phyloP scores from a whole-genome alignment of 176 grass and related monocot species.

The Ensete glaucum region DNA sequence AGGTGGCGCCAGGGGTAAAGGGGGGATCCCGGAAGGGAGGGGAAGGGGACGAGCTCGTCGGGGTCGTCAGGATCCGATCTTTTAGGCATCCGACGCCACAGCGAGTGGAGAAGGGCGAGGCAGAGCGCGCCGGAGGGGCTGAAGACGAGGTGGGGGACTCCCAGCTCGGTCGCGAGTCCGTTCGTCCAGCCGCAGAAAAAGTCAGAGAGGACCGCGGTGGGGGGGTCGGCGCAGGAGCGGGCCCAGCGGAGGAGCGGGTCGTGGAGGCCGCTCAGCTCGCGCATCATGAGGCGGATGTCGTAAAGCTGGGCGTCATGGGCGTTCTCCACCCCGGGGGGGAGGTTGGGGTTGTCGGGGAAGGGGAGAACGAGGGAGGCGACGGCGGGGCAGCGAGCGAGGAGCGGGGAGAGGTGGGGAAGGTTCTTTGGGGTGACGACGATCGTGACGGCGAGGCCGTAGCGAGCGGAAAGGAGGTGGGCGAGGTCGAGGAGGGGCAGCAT shows the following conservation, averaged over 20 bases:
- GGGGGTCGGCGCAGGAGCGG: constrained; percentile 13
- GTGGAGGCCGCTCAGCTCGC: constrained; percentile 19
- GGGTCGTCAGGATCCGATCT: background rate
- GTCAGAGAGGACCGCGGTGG: constrained; percentile 33
- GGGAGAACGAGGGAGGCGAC: constrained; percentile 3
- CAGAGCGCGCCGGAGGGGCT: background rate
- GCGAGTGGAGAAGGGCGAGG: background rate
- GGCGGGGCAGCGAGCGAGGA: constrained; percentile 5
- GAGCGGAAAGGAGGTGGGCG: constrained; percentile 22
- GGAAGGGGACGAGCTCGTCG: background rate
- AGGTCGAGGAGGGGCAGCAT: constrained; percentile 31
- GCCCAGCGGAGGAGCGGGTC: constrained; percentile 30
- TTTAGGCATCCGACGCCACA: background rate
- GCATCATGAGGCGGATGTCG: background rate
- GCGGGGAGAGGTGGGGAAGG: constrained; percentile 6
- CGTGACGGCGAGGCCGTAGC: constrained; percentile 5
- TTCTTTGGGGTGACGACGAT: background rate
- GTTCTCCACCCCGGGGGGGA: constrained; percentile 20
- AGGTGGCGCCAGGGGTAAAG: background rate
- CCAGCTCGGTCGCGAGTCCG: constrained; percentile 29
- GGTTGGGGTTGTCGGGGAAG: constrained; percentile 5
- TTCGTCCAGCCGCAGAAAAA: constrained; percentile 37
- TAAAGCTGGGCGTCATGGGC: background rate
- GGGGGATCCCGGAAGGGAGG: background rate
- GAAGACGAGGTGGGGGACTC: constrained; percentile 4